Base-by-base conservation (phyloP, 257 asterid species). In the Solanum arcanum region DNA sequence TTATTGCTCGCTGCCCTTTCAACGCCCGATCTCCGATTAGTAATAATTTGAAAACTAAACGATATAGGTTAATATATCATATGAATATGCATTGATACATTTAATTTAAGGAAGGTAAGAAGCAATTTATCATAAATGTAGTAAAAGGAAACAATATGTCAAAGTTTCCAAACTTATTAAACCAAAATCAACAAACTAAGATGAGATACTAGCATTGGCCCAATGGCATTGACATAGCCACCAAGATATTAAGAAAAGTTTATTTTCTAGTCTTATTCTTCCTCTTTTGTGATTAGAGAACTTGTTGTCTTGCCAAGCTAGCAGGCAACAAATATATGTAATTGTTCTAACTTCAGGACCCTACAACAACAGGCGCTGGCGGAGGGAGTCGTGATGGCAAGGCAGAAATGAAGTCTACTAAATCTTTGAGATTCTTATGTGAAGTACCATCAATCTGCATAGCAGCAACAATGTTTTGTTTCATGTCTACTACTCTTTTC, bases 381-480 rank as follows among this genome's bases (percentile, higher is more conserved):
- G 56, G 56, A 47, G 56, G 56, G 56, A 47, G 56, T 6, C 56
- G 56, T 47, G 56, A 47, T 47, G 56, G 18, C 56, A 47, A 75
- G 3, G 62, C 12, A 9, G 77, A 75, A 56, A 91, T 90, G 83
- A 90, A 91, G 83, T 89, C 86, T 20, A 86, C 92, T 83, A 90
- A 88, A 5, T 60, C 15, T 18, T 90, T 87, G 12, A 92, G 86
- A 47, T 88, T 83, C 18, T 52, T 83, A 23, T 76, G n/a, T 4
- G 94, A 89, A 35, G 86, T 62, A 5, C 95, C 94, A 80, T 85
- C 29, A 37, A 69, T 56, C 29, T 68, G 25, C 85, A 87, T 90
- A 89, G 77, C 13, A 39, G 52, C 78, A 29, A 29, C 10, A 2
- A 87, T 90, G 29, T 90, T 93, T 20, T 62, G 25, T 46, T 92